Evolutionary conservation across 495 filamentous ascomycete genomes (phyloP).

Genomic region (Lasiosphaeria miniovina): DNA sequence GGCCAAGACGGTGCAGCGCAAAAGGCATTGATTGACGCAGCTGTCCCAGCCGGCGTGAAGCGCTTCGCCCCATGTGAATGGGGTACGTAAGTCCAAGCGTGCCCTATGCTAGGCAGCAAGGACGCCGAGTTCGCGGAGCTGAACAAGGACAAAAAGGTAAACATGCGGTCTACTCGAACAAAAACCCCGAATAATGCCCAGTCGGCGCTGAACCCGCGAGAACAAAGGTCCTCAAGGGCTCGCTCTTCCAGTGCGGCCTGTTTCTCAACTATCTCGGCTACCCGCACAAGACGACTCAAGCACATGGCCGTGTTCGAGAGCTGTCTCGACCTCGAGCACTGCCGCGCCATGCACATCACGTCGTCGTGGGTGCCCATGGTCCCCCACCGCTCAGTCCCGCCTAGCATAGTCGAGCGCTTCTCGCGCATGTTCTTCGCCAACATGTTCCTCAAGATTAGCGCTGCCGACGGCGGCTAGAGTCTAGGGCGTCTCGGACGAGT

Average conservation of each 20-base stretch:
- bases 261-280: constrained; percentile 53
- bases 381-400: constrained; percentile 43
- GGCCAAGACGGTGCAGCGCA: constrained; percentile 27
- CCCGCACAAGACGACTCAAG: constrained; percentile 48
- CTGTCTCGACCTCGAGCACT: constrained; percentile 44
- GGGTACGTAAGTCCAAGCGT: constrained; percentile 41
- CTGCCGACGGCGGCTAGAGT: constrained; percentile 10
- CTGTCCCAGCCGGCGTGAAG: constrained; percentile 50
- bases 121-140: too few species aligned
- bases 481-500: constrained; percentile 46
- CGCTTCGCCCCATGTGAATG: constrained; percentile 54
- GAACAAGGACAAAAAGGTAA: too few species aligned
- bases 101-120: constrained; percentile 7
- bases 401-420: constrained; percentile 37
- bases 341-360: constrained; percentile 42
- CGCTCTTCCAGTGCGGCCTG: constrained; percentile 54
- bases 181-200: too few species aligned
- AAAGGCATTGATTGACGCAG: constrained; percentile 52
- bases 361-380: constrained; percentile 42
- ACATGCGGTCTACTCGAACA: too few species aligned
- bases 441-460: constrained; percentile 31
- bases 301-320: constrained; percentile 42
- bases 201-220: too few species aligned
- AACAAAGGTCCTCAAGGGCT: constrained; percentile 34
- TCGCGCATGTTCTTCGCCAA: constrained; percentile 34